These are phyloP conservation scores for Favolaschia claudopus DNA, from an alignment of 768 basidiomycete genomes.

Conservation along the genomic window DNA sequence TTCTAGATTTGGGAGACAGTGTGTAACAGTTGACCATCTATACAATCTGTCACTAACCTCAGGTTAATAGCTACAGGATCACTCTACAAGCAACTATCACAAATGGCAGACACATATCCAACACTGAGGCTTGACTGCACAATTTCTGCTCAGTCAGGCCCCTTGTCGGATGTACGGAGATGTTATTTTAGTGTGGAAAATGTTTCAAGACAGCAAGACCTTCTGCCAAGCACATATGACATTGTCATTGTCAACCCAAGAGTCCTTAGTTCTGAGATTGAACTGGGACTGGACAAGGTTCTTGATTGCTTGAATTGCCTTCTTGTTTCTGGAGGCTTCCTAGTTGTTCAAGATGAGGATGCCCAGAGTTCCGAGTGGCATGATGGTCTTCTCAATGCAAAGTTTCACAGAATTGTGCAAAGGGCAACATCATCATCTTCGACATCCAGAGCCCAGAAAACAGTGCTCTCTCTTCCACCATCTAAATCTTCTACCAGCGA, in stretches of 20 bases:
- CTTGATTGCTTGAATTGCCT: constrained; percentile 2
- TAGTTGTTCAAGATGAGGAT: constrained; percentile 8
- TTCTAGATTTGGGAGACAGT: constrained; percentile 14
- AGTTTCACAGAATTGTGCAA: background rate
- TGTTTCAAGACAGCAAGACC: constrained; percentile 4
- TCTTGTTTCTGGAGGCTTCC: constrained; percentile 12
- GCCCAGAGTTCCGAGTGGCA: background rate
- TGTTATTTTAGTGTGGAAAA: constrained; percentile 2
- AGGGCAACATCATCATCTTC: constrained; percentile 2
- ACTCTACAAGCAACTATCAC: background rate
- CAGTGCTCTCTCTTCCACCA: too few species aligned
- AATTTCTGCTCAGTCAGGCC: constrained; percentile 1
- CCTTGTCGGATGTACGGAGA: constrained; percentile 1
- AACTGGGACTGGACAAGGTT: background rate
- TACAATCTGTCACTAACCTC: too few species aligned
- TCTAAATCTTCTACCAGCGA: too few species aligned
- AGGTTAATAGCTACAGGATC: constrained; percentile 13
- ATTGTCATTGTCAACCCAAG: constrained; percentile 6
- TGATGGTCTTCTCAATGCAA: background rate
- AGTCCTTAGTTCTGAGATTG: constrained; percentile 2
- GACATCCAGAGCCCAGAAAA: too few species aligned
- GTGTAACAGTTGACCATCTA: background rate
- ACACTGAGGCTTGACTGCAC: constrained; percentile 12
- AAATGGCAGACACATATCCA: background rate
- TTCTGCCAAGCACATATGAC: constrained; percentile 2